Evolutionary conservation across 805 yeast species (phyloP), one percentile per base, ranked within the genome.

Genomic region (Candida coleopterorum): DNA sequence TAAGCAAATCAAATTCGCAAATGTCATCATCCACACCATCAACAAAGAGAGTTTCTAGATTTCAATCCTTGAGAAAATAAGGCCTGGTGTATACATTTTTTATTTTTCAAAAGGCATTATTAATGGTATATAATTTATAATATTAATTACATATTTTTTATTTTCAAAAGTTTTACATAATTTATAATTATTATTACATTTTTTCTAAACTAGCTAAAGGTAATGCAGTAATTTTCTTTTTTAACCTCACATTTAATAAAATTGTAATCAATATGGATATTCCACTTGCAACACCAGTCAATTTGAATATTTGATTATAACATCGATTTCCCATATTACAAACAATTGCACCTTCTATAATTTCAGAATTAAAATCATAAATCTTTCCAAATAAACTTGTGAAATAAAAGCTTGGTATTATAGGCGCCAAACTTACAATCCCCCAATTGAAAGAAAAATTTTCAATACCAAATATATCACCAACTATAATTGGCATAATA

Each of bases 401-500:
- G 44, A 84, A 69, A 40, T 72, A 58, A 44, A 74, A 73, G 26
- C 81, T 73, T 1, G 84, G 77, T 0, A 79, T 43, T 11, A 81
- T 71, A 1, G 93, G 89, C 0, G 88, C 76, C 35, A 81, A 50
- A 9, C 80, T 77, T 16, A 81, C 70, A 24, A 79, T 52, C 0
- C 94, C 94, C 85, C 88, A 84, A 49, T 81, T 81, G 45, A 73
- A 77, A 6, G 85, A 74, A 48, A 83, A 81, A 35, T 73, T 67
- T 12, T 64, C 64, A 63, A 85, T 73, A 2, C 93, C 93, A 59
- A 82, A 84, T 8, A 71, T 57, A 45, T 85, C 90, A 12, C 86
- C 74, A n/a, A 81, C 71, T 15, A 85, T 74, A n/a, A 84, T 77
- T 4, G 94, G 93, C 57, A 75, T 72, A 7, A 81, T 68, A 34